A percentile compares a stretch with the other conserved stretches of the same genome.
Evolutionary conservation across 371 early-diverging fungal species (phyloP).

Genomic region (Sporodiniella umbellata): DNA sequence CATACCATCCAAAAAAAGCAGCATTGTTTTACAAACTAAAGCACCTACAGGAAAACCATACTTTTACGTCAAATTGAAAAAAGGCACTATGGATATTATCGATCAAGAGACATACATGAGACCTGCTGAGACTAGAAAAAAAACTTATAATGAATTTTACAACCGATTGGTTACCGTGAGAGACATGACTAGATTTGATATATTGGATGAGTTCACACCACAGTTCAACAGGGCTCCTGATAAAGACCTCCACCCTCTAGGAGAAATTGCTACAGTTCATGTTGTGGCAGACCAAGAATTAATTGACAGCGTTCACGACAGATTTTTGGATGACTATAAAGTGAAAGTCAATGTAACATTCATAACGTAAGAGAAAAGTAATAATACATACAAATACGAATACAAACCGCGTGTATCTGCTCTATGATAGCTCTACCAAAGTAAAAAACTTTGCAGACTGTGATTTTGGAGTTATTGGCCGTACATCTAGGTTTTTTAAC

Average conservation of each 20-base stretch:
- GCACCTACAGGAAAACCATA: slow-evolving; percentile 14
- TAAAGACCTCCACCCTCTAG: slow-evolving; percentile 14
- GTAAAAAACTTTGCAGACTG: slow-evolving; percentile 14
- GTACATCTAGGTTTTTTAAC: slow-evolving; percentile 22
- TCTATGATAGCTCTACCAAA: neutral
- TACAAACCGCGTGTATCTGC: no score
- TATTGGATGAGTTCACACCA: slow-evolving; percentile 1
- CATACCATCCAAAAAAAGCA: slow-evolving; percentile 1
- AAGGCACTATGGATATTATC: slow-evolving; percentile 2
- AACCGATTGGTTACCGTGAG: slow-evolving; percentile 9
- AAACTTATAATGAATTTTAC: slow-evolving; percentile 20
- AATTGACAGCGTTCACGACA: slow-evolving; percentile 19
- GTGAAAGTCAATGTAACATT: slow-evolving; percentile 22
- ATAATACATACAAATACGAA: no score
- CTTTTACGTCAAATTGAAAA: slow-evolving; percentile 11
- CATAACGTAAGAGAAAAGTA: slow-evolving; percentile 26
- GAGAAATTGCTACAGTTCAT: slow-evolving; percentile 34
- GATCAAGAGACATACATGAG: slow-evolving; percentile 13
- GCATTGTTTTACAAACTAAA: slow-evolving; percentile 12
- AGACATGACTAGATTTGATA: slow-evolving; percentile 3
- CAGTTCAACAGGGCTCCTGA: slow-evolving; percentile 11
- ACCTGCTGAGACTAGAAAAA: neutral
- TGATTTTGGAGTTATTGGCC: slow-evolving; percentile 27
- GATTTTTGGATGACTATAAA: slow-evolving; percentile 21
- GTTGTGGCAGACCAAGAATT: slow-evolving; percentile 13